phyloP scores from a whole-genome alignment of 495 filamentous ascomycete species.

The Stereocaulon alpinum region DNA sequence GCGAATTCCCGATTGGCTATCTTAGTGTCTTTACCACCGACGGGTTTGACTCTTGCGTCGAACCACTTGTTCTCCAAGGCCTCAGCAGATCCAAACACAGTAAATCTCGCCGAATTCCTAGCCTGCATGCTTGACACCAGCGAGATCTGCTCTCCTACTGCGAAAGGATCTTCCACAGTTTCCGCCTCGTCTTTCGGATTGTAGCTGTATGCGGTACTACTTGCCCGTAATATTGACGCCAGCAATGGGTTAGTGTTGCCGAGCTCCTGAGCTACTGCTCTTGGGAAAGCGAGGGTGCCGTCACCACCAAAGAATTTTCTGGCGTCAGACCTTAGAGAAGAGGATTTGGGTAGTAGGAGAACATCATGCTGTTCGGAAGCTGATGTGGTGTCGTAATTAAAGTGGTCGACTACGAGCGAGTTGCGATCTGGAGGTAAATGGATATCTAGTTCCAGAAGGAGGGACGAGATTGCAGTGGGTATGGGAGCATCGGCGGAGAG shows the following conservation, averaged over 20 bases:
- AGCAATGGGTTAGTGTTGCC: conserved; percentile 64
- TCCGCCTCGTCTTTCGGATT: conserved; percentile 82
- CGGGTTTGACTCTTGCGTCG: conserved; percentile 60
- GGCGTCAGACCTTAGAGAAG: conserved; percentile 51
- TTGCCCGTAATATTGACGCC: conserved; percentile 70
- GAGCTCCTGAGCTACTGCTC: conserved; percentile 67
- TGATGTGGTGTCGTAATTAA: conserved; percentile 74
- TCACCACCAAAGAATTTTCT: conserved; percentile 71
- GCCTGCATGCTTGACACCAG: conserved; percentile 79
- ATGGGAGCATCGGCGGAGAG: conserved; percentile 65
- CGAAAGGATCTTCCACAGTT: conserved; percentile 68
- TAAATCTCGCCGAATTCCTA: conserved; percentile 85
- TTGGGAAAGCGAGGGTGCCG: conserved; percentile 67
- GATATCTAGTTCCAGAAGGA: conserved; percentile 87
- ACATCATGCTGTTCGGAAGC: conserved; percentile 81
- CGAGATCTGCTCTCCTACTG: conserved; percentile 68
- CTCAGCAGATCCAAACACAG: conserved; percentile 76
- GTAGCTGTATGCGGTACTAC: conserved; percentile 79
- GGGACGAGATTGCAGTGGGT: conserved; percentile 67
- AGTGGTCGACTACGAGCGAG: conserved; percentile 82
- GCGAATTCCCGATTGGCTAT: conserved; percentile 81
- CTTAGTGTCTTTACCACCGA: conserved; percentile 39
- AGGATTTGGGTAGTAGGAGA: conserved; percentile 59
- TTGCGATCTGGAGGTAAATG: conserved; percentile 77
- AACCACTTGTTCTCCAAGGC: conserved; percentile 87